A percentile compares a stretch with the other conserved stretches of the same genome.
Conservation (phyloP, 495 filamentous ascomycete genomes). For the Podospora comata region DNA sequence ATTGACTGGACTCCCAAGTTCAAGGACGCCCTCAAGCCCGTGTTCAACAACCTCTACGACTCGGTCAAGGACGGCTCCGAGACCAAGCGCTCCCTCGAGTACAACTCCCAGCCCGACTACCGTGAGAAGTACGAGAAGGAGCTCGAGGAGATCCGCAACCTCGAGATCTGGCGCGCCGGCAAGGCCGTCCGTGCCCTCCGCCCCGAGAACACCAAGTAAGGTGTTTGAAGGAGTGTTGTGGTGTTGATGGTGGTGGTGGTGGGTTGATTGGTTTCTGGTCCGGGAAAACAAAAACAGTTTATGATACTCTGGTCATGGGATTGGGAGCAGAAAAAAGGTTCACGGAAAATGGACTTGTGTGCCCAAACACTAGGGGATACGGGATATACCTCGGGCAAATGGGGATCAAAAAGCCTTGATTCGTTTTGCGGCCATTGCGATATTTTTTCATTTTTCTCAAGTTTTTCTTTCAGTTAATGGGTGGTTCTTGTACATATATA, state of each 20-base stretch:
- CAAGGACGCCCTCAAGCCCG: constrained; percentile 95
- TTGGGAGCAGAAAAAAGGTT: constrained; percentile 9
- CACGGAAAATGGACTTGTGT: constrained; percentile 9
- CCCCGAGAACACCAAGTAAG: constrained; percentile 2
- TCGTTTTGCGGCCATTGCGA: constrained; percentile 7
- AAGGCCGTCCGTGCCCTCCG: constrained; percentile 68
- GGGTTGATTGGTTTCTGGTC: constrained; percentile 22
- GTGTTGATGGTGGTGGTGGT: constrained; percentile 10
- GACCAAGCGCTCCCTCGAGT: constrained; percentile 90
- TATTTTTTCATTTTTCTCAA: constrained; percentile 4
- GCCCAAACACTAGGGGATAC: constrained; percentile 12
- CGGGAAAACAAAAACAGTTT: constrained; percentile 16
- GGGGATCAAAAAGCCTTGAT: constrained; percentile 23
- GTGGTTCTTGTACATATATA: constrained; percentile 1
- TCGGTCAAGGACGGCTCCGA: constrained; percentile 83
- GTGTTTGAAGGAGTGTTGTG: constrained; percentile 9
- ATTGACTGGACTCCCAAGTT: constrained; percentile 96
- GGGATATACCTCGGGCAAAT: constrained; percentile 28
- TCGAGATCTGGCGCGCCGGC: constrained; percentile 98
- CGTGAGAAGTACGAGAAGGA: constrained; percentile 93
- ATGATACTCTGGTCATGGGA: constrained; percentile 20
- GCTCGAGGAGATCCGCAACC: constrained; percentile 90
- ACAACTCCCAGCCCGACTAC: constrained; percentile 92
- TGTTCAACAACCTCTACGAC: constrained; percentile 96
- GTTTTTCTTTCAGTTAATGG: constrained; percentile 14